Base-by-base conservation (phyloP, 2,329 filamentous ascomycete genomes). In the Fusarium pilosicola region DNA sequence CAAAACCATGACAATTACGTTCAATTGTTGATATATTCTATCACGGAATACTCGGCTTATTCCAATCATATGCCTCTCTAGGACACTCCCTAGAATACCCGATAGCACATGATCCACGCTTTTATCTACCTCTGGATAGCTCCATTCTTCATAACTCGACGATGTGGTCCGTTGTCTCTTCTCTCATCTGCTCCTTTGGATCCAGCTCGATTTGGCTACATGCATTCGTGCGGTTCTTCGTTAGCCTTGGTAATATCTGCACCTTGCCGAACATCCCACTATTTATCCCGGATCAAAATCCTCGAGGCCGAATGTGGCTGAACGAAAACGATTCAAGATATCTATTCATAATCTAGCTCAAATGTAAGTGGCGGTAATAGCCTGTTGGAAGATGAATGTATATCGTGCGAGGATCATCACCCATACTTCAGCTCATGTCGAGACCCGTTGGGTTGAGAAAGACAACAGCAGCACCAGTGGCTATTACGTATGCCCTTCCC, bases 141-240 rank as follows among this genome's bases (percentile, higher is more conserved):
- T 30, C 44, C 55, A 9, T 28, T 52, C 28, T 32, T 20, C 30
- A 38, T 48, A 24, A 18, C 32, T 20, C 24, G 3, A 48, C 28
- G 22, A 28, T 45, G 12, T 61, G 30, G 51, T 39, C 34, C 18
- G 62, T 74, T 72, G 5, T 69, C 71, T 74, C 71, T 72, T 74
- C n/a, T 51, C 68, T 72, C 70, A 56, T 55, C 45, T 65, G 38
- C 20, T 46, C 34, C 18, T 36, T 17, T 56, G 22, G 26, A 15
- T 32, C 30, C 39, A 56, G 30, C 51, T 68, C 15, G 51, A 62
- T 68, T 60, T 49, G 71, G 71, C 54, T 48, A 38, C 71, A 52
- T 74, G 71, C 71, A 72, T 74, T 39, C 11, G 42, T 52, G 52
- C 20, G 44, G 55, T 54, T 74, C 46, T 34, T 64, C 60, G 48